Percentiles rank a stretch among this genome's conserved stretches.
Conservation (phyloP, 495 filamentous ascomycete genomes). For the Staphylotrichum longicolle region DNA sequence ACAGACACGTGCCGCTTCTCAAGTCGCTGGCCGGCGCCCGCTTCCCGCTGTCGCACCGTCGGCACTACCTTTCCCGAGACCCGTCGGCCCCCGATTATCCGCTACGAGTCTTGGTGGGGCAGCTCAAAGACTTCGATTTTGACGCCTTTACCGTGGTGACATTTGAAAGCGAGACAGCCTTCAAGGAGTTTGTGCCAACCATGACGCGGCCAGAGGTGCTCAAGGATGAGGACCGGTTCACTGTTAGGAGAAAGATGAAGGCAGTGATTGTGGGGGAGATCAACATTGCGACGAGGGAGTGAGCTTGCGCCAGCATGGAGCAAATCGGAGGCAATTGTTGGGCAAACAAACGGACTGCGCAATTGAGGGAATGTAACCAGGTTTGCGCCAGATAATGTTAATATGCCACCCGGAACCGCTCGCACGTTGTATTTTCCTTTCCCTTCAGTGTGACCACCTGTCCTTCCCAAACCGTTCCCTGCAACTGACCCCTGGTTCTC, state of each 20-base stretch:
- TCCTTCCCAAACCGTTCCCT: too few species aligned
- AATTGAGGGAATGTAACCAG: too few species aligned
- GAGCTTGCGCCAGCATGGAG: neutral
- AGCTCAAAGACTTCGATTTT: neutral
- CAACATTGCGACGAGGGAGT: neutral
- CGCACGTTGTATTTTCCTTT: too few species aligned
- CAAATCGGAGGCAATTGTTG: too few species aligned
- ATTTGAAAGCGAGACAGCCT: neutral
- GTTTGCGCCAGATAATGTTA: neutral
- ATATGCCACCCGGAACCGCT: neutral
- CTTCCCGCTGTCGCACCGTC: neutral
- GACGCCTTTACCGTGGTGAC: slow-evolving; percentile 1
- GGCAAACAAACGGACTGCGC: too few species aligned
- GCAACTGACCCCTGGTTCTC: neutral
- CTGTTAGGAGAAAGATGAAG: neutral
- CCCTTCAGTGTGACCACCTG: too few species aligned
- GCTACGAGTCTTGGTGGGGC: neutral
- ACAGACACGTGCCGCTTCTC: neutral
- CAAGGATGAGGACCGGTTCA: neutral
- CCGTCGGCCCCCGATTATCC: neutral
- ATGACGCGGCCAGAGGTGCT: neutral
- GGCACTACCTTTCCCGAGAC: neutral
- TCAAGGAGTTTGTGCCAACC: neutral
- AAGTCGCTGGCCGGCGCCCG: neutral
- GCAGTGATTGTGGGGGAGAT: neutral